A percentile compares a stretch with the other conserved stretches of the same genome.
phyloP scores from a whole-genome alignment of 768 basidiomycete genomes.

The Calvatia gigantea region DNA sequence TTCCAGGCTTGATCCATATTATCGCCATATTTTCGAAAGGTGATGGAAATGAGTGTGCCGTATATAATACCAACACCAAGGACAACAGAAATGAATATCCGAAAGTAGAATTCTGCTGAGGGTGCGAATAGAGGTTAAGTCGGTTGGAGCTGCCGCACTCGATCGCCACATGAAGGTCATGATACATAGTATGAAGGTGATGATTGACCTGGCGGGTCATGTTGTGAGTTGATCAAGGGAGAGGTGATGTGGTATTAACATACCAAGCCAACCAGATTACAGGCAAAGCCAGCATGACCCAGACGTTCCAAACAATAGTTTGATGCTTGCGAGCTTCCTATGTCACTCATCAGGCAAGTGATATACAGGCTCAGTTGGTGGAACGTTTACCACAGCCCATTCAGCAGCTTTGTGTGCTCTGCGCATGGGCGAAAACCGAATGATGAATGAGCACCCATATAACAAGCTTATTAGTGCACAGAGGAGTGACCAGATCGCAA shows the following conservation, averaged over 20 bases:
- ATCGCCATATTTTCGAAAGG: conserved; percentile 47
- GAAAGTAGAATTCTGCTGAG: conserved; percentile 44
- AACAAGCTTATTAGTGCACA: conserved; percentile 8
- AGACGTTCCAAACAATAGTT: conserved; percentile 53
- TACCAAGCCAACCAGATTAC: conserved; percentile 61
- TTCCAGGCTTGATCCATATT: conserved; percentile 26
- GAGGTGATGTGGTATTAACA: background rate
- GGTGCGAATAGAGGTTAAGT: conserved; percentile 41
- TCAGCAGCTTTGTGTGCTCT: conserved; percentile 53
- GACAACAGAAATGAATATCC: conserved; percentile 44
- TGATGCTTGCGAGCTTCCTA: conserved; percentile 46
- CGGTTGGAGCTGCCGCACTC: conserved; percentile 43
- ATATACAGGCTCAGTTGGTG: background rate
- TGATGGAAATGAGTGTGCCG: conserved; percentile 45
- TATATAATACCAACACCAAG: conserved; percentile 52
- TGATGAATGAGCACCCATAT: conserved; percentile 10
- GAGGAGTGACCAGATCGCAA: conserved; percentile 50
- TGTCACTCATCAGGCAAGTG: background rate
- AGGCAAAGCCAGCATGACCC: conserved; percentile 60
- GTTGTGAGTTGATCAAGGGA: background rate
- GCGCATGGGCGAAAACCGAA: conserved; percentile 10
- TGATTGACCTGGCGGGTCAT: conserved; percentile 6
- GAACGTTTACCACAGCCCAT: conserved; percentile 48
- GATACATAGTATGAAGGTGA: conserved; percentile 40
- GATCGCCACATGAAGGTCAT: conserved; percentile 64